A percentile compares a stretch with the other conserved stretches of the same genome.
phyloP scores from a whole-genome alignment of 805 yeast species.

The Groenewaldozyma salmanticensis region DNA sequence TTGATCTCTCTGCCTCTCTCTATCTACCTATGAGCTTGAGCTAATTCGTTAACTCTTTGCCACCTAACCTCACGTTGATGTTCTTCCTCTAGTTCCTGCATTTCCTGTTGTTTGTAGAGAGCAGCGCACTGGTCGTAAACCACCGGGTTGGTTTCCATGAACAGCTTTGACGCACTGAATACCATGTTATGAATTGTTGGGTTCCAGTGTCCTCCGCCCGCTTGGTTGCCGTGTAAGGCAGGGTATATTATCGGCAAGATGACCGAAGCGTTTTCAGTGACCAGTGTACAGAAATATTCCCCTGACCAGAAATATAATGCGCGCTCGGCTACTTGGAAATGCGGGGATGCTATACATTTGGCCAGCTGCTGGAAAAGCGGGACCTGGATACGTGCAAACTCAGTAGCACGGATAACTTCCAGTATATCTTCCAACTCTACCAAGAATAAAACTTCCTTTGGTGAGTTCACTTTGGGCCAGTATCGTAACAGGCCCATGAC shows the following conservation, averaged over 20 bases:
- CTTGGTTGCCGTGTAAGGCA: conserved; percentile 75
- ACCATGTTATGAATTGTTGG: conserved; percentile 87
- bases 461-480: conserved; percentile 95
- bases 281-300: conserved; percentile 82
- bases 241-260: conserved; percentile 88
- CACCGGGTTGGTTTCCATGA: conserved; percentile 86
- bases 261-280: conserved; percentile 81
- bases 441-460: conserved; percentile 91
- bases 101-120: conserved; percentile 68
- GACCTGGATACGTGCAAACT: conserved; percentile 82
- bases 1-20: too few relatives aligned
- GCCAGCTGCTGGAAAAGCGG: conserved; percentile 91
- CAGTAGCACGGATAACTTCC: conserved; percentile 90
- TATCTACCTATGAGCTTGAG: too few relatives aligned
- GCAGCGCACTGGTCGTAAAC: conserved; percentile 90
- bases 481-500: conserved; percentile 83
- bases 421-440: conserved; percentile 95
- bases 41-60: conserved; percentile 28
- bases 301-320: conserved; percentile 91
- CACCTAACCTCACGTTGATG: conserved; percentile 48
- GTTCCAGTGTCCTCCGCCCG: conserved; percentile 66
- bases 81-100: conserved; percentile 57
- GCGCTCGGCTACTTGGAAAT: conserved; percentile 95
- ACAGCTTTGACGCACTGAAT: conserved; percentile 79
- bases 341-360: conserved; percentile 87